Base-by-base conservation (phyloP, 2,329 filamentous ascomycete genomes). In the Talaromyces albobiverticillius region DNA sequence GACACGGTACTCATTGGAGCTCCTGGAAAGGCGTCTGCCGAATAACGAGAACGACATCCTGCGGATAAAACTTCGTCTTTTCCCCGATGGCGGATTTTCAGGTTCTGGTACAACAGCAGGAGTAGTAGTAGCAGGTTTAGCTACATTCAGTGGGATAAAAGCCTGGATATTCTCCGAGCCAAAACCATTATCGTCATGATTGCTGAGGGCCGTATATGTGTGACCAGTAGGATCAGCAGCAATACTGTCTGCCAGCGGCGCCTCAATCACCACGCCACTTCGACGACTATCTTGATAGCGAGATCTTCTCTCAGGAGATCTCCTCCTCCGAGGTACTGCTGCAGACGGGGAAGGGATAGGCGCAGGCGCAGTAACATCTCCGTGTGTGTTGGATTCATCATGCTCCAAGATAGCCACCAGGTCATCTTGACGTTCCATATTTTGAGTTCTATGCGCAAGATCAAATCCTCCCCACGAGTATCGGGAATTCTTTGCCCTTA, bases 331-430 rank as follows among this genome's bases (percentile, higher is more conserved):
- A 41, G 36, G 9, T 36, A 8, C 14, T n/a, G 32, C 32, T 6
- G 26, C 14, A 31, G 11, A 22, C 6, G 46, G 36, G 13, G 46
- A 26, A 38, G 46, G 10, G 6, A 20, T 22, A 34, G 46, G 8
- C 14, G 18, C 46, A n/a, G 32, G 32, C 14, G n/a, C 32, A 36
- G 10, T 14, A 25, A 26, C 22, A 7, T 13, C 11, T 9, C 22
- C 47, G 29, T 50, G 38, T 38, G 31, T 41, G 7, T 50, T 42
- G 11, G 25, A 32, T 16, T 50, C 47, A n/a, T 50, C 47, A 41
- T 50, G 47, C 25, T 50, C 47, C 47, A 50, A 50, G n/a, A 50
- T 50, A 7, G 47, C 36, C 10, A 50, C 29, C 25, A 50, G n/a
- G n/a, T 50, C 47, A 26, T 50, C 47, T 23, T 38, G 47, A 11